A percentile compares a stretch with the other conserved stretches of the same genome.
Conservation (phyloP, 1,284 basidiomycete species). For the Amylostereum areolatum region DNA sequence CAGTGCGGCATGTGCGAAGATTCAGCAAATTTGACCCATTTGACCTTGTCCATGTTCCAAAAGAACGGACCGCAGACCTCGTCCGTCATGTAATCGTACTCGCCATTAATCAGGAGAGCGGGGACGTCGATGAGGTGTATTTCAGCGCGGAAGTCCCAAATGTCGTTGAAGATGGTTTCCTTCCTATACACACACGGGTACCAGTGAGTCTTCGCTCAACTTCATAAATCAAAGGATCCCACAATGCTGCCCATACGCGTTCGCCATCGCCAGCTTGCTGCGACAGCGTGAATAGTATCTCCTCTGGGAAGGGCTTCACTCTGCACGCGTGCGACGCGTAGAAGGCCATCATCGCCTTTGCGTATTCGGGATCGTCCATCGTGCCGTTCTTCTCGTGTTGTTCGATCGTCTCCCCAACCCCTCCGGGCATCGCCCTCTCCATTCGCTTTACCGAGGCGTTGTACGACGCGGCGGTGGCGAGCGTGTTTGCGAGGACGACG, state of each 20-base stretch:
- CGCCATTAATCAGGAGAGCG: conserved; percentile 11
- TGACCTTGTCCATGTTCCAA: conserved; percentile 9
- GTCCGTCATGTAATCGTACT: conserved; percentile 17
- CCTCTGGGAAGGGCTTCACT: conserved; percentile 1
- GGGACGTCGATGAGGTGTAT: conserved; percentile 4
- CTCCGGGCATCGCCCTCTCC: not conserved
- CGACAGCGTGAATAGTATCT: conserved; percentile 7
- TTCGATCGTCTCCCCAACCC: not conserved
- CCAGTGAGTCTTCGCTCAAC: not conserved
- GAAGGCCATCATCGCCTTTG: not conserved
- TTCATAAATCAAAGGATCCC: not conserved
- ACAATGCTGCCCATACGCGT: not conserved
- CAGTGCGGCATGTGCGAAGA: conserved; percentile 22
- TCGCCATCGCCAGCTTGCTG: not conserved
- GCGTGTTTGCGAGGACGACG: conserved; percentile 21
- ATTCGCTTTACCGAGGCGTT: not conserved
- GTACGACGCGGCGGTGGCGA: conserved; percentile 18
- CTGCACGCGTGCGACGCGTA: not conserved
- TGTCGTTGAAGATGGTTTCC: conserved; percentile 1
- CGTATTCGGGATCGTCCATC: not conserved
- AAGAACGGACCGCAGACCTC: conserved; percentile 12
- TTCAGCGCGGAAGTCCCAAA: not conserved
- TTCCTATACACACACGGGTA: not conserved
- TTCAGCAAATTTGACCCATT: conserved; percentile 20
- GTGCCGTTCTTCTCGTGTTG: conserved; percentile 11